Evolutionary conservation across 2,329 filamentous ascomycete genomes (phyloP).

Genomic region (Thermomyces lanuginosus): DNA sequence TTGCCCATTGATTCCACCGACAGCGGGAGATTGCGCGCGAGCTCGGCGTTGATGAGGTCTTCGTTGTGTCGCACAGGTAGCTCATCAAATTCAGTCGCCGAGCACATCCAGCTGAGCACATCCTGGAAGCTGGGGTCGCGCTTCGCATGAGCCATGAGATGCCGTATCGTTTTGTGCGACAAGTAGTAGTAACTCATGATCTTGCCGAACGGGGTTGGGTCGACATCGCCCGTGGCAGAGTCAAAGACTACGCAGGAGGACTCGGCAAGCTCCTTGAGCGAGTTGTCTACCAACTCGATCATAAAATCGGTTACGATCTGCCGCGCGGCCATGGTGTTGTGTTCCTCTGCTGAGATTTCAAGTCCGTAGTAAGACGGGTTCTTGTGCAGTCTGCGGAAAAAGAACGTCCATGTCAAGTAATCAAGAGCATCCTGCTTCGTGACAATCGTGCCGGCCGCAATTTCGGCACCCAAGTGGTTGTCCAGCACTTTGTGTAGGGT

Average conservation of each 20-base stretch:
- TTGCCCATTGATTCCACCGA: conserved; percentile 41
- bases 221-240: conserved; percentile 66
- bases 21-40: conserved; percentile 68
- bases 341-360: conserved; percentile 80
- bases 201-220: conserved; percentile 80
- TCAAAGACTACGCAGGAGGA: conserved; percentile 73
- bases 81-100: conserved; percentile 91
- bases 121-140: conserved; percentile 62
- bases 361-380: conserved; percentile 97
- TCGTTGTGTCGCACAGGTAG: conserved; percentile 96
- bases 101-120: conserved; percentile 79
- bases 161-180: conserved; percentile 83
- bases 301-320: conserved; percentile 85
- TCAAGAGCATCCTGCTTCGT: conserved; percentile 96
- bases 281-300: conserved; percentile 79
- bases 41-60: conserved; percentile 85
- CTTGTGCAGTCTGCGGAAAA: conserved; percentile 93
- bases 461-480: conserved; percentile 89
- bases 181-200: conserved; percentile 99
- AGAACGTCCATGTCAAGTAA: conserved; percentile 98
- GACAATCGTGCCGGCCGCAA: conserved; percentile 78
- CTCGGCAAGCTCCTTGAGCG: conserved; percentile 61
- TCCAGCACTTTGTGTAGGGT: conserved; percentile 91
- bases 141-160: conserved; percentile 62
- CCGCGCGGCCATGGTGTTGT: conserved; percentile 74